Conservation (phyloP, 129 eudicot species). For the Mikania micrantha region DNA sequence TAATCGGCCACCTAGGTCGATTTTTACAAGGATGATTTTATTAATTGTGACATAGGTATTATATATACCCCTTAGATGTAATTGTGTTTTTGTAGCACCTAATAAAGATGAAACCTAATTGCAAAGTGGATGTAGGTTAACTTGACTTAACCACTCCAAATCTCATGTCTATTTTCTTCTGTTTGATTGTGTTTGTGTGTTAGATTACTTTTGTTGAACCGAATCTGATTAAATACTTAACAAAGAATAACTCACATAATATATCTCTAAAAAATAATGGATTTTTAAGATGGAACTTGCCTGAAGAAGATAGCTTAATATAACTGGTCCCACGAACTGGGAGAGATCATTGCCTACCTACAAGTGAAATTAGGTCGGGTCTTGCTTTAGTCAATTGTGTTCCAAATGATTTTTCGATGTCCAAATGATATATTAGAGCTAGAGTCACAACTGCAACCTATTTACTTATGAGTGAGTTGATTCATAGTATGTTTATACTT, state of each 20-base stretch:
- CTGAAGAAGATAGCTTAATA: slow-evolving; percentile 67
- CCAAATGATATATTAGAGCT: slow-evolving; percentile 6
- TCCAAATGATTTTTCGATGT: background rate
- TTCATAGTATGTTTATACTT: background rate
- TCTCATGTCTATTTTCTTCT: no score
- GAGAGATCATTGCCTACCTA: slow-evolving; percentile 87
- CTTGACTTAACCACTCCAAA: no score
- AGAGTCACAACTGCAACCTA: background rate
- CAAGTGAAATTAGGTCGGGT: slow-evolving; percentile 28
- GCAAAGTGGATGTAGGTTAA: no score
- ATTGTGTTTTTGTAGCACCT: no score
- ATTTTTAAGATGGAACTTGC: slow-evolving; percentile 27
- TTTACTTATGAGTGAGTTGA: background rate
- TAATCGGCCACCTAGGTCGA: no score
- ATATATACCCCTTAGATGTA: no score
- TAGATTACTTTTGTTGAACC: no score
- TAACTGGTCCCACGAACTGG: slow-evolving; percentile 86
- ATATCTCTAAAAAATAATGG: background rate
- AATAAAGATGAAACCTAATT: no score
- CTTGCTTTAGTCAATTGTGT: slow-evolving; percentile 4
- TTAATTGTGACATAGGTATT: no score
- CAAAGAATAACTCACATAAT: background rate
- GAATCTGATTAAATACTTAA: no score
- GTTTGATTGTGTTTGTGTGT: no score
- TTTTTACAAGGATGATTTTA: no score